Evolutionary conservation across 305 asterid species (phyloP).

Genomic region (Solanum aculeatissimum): DNA sequence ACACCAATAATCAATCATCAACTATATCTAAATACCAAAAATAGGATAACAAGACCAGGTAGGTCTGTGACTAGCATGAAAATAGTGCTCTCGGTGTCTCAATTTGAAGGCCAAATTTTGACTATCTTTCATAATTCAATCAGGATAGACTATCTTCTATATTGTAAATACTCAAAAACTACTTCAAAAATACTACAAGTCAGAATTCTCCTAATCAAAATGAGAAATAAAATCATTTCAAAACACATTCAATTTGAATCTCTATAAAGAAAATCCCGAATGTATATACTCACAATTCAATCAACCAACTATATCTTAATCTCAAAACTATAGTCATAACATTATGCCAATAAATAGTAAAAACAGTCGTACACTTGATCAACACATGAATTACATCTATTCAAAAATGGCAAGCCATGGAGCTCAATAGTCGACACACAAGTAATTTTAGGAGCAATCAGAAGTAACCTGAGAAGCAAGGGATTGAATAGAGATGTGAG

Average conservation of each 20-base stretch:
- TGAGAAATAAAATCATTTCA: not conserved
- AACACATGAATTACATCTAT: not conserved
- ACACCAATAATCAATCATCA: not conserved
- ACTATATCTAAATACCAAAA: not conserved
- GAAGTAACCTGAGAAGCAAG: too few species aligned
- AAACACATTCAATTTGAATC: not conserved
- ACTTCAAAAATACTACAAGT: not conserved
- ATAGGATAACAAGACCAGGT: not conserved
- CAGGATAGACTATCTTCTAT: not conserved
- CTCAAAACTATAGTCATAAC: not conserved
- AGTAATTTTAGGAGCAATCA: too few species aligned
- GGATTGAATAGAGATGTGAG: not conserved
- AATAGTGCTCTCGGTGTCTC: not conserved
- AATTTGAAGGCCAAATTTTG: not conserved
- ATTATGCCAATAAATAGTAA: not conserved
- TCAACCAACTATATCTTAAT: not conserved
- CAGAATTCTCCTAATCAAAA: not conserved
- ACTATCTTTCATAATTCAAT: not conserved
- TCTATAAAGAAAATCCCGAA: not conserved
- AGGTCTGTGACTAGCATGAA: not conserved
- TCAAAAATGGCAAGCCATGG: not conserved
- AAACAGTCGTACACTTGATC: not conserved
- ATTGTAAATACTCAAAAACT: not conserved
- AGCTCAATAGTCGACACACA: too few species aligned
- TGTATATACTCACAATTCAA: not conserved